Evolutionary conservation across 192 early-diverging fungal species (phyloP).

Genomic region (Ambispora gerdemannii): DNA sequence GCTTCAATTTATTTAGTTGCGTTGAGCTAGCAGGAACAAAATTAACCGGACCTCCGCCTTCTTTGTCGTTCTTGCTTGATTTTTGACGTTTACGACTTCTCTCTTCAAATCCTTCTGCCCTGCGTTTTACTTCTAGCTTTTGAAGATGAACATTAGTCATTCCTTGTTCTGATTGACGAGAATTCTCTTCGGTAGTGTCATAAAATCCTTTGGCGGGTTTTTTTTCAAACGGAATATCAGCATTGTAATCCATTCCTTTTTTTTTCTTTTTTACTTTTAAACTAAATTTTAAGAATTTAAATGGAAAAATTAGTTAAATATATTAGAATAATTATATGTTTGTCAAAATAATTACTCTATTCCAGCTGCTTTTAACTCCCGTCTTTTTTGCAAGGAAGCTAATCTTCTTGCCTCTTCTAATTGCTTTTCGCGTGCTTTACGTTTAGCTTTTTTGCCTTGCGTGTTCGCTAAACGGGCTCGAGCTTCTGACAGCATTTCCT

Average conservation of each 20-base stretch:
- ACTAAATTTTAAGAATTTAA: neutral
- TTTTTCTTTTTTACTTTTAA: constrained; percentile 66
- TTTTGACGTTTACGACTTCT: constrained; percentile 78
- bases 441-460: constrained; percentile 98
- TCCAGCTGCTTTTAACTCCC: constrained; percentile 97
- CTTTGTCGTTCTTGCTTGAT: constrained; percentile 57
- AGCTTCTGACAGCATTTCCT: constrained; percentile 99
- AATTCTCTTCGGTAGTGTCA: constrained; percentile 84
- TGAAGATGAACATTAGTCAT: constrained; percentile 70
- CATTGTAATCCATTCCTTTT: constrained; percentile 89
- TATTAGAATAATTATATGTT: no score
- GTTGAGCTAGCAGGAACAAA: constrained; percentile 56
- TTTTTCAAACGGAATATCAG: constrained; percentile 94
- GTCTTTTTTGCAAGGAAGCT: constrained; percentile 84
- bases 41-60: constrained; percentile 39
- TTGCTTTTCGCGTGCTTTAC: constrained; percentile 97
- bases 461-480: constrained; percentile 98
- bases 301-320: no score
- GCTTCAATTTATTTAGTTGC: constrained; percentile 56
- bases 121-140: constrained; percentile 83
- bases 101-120: constrained; percentile 79
- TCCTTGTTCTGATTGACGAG: constrained; percentile 58
- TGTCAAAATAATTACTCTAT: constrained; percentile 72
- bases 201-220: constrained; percentile 87
- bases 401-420: constrained; percentile 92